Percentiles rank a stretch among this genome's conserved stretches.
Evolutionary conservation across 106 monocot species (phyloP).

Genomic region (Phalaenopsis aphrodite): DNA sequence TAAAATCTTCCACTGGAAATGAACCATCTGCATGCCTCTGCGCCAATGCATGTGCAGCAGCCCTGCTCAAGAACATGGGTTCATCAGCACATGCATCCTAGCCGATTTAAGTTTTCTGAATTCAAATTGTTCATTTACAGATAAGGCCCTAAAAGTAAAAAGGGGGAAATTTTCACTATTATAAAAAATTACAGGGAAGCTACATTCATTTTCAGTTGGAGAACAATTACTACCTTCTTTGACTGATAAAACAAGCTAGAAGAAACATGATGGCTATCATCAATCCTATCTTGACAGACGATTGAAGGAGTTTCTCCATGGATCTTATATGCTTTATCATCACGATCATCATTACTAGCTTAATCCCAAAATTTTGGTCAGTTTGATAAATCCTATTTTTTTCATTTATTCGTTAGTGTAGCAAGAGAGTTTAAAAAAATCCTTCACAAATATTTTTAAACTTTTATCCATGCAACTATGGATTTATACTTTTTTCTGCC

Average conservation of each 20-base stretch:
- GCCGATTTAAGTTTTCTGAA: background rate
- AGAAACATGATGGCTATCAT: no score
- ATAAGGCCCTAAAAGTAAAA: background rate
- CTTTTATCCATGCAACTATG: no score
- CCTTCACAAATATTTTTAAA: no score
- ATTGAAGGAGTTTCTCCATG: no score
- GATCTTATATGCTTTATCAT: no score
- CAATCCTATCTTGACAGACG: no score
- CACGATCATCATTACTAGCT: no score
- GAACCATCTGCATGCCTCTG: conserved; percentile 70
- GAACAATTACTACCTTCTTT: background rate
- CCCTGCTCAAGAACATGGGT: conserved; percentile 26
- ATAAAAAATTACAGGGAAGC: background rate
- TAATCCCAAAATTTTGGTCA: no score
- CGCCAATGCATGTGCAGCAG: conserved; percentile 60
- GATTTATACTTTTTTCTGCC: no score
- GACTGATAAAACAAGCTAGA: background rate
- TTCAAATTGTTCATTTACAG: background rate
- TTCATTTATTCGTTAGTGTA: no score
- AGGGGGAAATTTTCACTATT: background rate
- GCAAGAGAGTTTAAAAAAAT: no score
- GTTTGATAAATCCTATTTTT: no score
- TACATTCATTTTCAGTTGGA: background rate
- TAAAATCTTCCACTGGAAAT: conserved; percentile 70
- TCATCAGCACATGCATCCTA: background rate